Conservation (phyloP, 1,284 basidiomycete genomes). For the Stereum hirsutum region DNA sequence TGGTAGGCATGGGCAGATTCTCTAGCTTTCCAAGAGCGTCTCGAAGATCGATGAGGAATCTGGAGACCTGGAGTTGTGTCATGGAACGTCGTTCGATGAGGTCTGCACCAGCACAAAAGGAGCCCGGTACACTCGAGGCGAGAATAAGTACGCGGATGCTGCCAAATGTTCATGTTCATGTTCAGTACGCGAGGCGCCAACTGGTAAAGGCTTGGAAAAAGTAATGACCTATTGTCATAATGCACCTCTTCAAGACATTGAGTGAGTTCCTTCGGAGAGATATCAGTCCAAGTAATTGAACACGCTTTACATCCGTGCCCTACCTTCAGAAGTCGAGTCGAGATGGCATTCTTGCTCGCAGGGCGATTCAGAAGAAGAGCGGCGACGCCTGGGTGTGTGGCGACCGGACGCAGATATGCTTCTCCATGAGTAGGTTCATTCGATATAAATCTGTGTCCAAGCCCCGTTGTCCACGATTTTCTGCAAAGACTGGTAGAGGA, state of each 20-base stretch:
- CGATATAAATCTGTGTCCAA: no score
- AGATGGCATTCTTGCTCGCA: slow-evolving; percentile 86
- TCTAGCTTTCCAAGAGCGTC: slow-evolving; percentile 69
- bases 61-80: slow-evolving; percentile 64
- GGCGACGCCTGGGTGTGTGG: slow-evolving; percentile 42
- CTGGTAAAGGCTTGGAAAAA: slow-evolving; percentile 9
- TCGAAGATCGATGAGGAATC: slow-evolving; percentile 76
- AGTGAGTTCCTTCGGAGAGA: slow-evolving; percentile 51
- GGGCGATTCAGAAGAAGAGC: slow-evolving; percentile 74
- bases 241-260: slow-evolving; percentile 61
- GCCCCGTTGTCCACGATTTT: no score
- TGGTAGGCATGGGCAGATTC: slow-evolving; percentile 77
- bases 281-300: slow-evolving; percentile 4
- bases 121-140: slow-evolving; percentile 61
- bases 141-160: slow-evolving; percentile 76
- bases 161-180: slow-evolving; percentile 7
- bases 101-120: slow-evolving; percentile 93
- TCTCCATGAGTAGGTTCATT: slow-evolving; percentile 21
- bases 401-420: slow-evolving; percentile 47
- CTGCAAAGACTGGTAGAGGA: no score
- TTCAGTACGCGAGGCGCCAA: no score
- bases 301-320: slow-evolving; percentile 5
- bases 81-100: slow-evolving; percentile 80
- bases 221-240: slow-evolving; percentile 63
- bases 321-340: slow-evolving; percentile 63